Evolutionary conservation across 2,329 filamentous ascomycete genomes (phyloP).

Genomic region (Cladosporium sp.): DNA sequence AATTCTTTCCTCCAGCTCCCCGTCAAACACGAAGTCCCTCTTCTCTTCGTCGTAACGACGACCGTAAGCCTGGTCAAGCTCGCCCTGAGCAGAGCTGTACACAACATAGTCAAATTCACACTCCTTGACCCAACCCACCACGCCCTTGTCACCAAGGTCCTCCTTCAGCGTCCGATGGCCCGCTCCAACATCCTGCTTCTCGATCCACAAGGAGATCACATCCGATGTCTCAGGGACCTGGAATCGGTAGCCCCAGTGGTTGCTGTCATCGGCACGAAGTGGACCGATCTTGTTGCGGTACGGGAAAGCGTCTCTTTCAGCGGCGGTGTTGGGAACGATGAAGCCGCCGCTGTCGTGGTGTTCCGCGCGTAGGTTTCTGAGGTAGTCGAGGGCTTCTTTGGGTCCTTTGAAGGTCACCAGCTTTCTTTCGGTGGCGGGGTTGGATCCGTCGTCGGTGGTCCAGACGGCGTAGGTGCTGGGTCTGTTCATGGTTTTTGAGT

Average conservation of each 20-base stretch:
- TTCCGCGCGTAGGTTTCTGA: background rate
- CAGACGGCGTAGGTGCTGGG: background rate
- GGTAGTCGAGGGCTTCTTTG: background rate
- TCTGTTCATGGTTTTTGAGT: background rate
- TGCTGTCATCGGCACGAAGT: background rate
- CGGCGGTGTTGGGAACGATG: background rate
- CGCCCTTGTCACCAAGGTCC: background rate
- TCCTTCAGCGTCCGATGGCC: background rate
- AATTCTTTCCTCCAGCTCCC: background rate
- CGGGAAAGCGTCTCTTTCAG: background rate
- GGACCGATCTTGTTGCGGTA: slow-evolving; percentile 5
- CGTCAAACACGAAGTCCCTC: background rate
- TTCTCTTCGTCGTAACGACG: background rate
- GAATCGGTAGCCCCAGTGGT: background rate
- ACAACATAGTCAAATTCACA: background rate
- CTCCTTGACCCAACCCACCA: background rate
- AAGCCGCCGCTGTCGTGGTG: background rate
- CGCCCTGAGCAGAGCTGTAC: background rate
- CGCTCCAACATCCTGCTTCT: background rate
- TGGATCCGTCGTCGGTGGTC: background rate
- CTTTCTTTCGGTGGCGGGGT: background rate
- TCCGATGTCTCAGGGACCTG: background rate
- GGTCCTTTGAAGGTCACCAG: background rate
- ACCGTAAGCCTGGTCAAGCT: background rate
- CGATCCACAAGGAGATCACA: background rate